phyloP scores from a whole-genome alignment of 768 basidiomycete species.

The Pisolithus albus region DNA sequence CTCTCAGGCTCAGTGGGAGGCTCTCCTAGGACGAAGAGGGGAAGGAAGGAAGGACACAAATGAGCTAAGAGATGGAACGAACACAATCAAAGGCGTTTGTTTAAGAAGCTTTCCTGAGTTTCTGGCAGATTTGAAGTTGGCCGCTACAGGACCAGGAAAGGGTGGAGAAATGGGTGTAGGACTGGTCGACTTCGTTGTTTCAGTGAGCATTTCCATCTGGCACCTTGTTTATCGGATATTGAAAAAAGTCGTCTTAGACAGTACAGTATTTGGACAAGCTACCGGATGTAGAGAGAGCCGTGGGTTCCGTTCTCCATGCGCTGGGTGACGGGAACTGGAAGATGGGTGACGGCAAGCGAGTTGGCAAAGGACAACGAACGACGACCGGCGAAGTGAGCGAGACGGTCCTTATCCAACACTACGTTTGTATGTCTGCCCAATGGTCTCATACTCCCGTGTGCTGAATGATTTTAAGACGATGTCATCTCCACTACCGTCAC shows the following conservation, averaged over 20 bases:
- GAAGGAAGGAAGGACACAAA: conserved; percentile 44
- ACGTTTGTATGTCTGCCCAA: conserved; percentile 46
- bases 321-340: conserved; percentile 89
- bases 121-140: conserved; percentile 69
- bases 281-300: conserved; percentile 63
- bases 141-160: conserved; percentile 40
- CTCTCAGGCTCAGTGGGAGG: conserved; percentile 62
- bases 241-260: conserved; percentile 36
- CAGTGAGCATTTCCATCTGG: conserved; percentile 31
- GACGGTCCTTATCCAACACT: conserved; percentile 63
- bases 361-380: conserved; percentile 41
- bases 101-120: conserved; percentile 82
- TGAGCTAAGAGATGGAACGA: conserved; percentile 66
- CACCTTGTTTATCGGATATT: neutral
- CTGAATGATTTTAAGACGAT: conserved; percentile 46
- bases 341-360: conserved; percentile 78
- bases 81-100: conserved; percentile 59
- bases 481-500: conserved; percentile 59
- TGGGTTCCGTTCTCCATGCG: conserved; percentile 54
- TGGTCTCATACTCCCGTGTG: neutral
- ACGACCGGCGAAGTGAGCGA: conserved; percentile 46
- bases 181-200: conserved; percentile 52
- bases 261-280: conserved; percentile 63
- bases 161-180: conserved; percentile 58
- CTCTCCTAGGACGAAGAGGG: conserved; percentile 48